Conservation (phyloP, 2,329 filamentous ascomycete genomes). For the Arthrobotrys iridis region DNA sequence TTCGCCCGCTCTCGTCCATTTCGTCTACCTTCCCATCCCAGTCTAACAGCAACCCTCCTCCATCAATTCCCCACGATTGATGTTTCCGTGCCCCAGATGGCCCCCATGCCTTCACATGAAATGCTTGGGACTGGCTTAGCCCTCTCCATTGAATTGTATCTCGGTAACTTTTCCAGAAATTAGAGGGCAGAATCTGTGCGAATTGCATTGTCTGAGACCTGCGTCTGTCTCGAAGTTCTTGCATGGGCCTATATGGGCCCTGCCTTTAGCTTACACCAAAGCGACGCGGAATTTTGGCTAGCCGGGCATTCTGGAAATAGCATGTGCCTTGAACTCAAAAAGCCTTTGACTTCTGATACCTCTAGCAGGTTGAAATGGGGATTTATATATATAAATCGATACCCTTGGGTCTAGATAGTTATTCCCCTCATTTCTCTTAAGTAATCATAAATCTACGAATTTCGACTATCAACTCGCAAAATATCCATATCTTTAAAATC, state of each 20-base stretch:
- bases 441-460: neutral
- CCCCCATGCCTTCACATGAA: conserved; percentile 41
- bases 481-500: neutral
- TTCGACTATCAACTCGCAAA: neutral
- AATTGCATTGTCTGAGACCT: conserved; percentile 44
- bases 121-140: conserved; percentile 16
- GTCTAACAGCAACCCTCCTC: conserved; percentile 19
- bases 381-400: conserved; percentile 25
- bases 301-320: conserved; percentile 35
- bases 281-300: conserved; percentile 45
- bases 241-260: conserved; percentile 6
- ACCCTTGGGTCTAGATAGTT: neutral
- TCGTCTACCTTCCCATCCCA: conserved; percentile 49
- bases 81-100: conserved; percentile 17
- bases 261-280: conserved; percentile 10
- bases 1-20: too few relatives aligned
- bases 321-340: conserved; percentile 39
- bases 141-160: conserved; percentile 5
- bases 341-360: neutral
- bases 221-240: conserved; percentile 20
- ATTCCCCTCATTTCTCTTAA: neutral
- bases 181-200: neutral
- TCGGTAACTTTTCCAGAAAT: conserved; percentile 14
- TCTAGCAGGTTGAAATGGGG: neutral
- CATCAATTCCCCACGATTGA: conserved; percentile 17